phyloP scores from a whole-genome alignment of 2,329 filamentous ascomycete genomes.

The Beauveria varroae region DNA sequence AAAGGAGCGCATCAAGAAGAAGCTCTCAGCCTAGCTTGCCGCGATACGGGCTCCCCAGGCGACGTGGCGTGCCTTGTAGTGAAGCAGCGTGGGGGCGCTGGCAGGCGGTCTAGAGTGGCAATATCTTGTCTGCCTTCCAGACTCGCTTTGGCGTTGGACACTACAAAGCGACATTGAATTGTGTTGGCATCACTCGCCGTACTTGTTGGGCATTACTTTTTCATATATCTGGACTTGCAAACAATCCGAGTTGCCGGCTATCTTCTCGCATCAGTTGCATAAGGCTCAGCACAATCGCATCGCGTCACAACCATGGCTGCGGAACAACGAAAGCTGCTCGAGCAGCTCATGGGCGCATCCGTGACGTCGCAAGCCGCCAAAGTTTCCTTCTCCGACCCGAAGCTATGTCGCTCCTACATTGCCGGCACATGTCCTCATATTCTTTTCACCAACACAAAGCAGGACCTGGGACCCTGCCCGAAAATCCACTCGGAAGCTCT shows the following conservation, averaged over 20 bases:
- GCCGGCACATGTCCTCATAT: slow-evolving; percentile 94
- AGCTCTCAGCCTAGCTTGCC: slow-evolving; percentile 9
- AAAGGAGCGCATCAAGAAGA: not conserved
- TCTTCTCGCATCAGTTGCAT: too few species aligned
- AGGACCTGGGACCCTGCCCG: slow-evolving; percentile 83
- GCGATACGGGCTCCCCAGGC: not conserved
- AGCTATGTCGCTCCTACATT: slow-evolving; percentile 91
- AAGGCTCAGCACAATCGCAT: not conserved
- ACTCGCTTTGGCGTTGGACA: not conserved
- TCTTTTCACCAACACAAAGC: slow-evolving; percentile 98
- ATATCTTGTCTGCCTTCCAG: not conserved
- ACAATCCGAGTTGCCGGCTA: not conserved
- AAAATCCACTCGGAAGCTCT: slow-evolving; percentile 83
- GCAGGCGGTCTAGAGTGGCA: slow-evolving; percentile 14
- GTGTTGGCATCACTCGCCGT: not conserved
- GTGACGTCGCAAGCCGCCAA: slow-evolving; percentile 68
- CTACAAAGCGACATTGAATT: not conserved
- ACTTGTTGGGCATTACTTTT: not conserved
- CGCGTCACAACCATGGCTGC: slow-evolving; percentile 62
- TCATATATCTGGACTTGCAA: too few species aligned
- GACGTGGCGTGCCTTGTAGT: slow-evolving; percentile 8
- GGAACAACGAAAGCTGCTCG: slow-evolving; percentile 96
- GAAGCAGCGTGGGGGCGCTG: slow-evolving; percentile 12
- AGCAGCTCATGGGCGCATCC: slow-evolving; percentile 85
- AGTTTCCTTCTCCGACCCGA: slow-evolving; percentile 81